Evolutionary conservation across 176 grass and related monocot genomes (phyloP), one percentile per base, ranked within the genome.

Genomic region (Saccharum spontaneum): DNA sequence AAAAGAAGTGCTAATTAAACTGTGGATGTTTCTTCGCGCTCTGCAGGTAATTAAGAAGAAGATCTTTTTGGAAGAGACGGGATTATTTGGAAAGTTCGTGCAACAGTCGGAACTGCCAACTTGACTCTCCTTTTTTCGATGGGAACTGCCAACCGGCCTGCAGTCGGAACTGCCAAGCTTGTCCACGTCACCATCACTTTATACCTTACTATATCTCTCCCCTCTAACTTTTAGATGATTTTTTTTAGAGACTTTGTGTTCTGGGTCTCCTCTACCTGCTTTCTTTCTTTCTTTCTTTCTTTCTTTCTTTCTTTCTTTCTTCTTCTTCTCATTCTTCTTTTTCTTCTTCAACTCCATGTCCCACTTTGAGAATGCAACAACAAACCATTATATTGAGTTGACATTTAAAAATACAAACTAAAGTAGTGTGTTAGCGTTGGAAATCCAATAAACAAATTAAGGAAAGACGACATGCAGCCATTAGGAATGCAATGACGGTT

Each of bases 171-270:
- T 41, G 34, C 62, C n/a, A 40, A 34, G 74, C 75, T 34, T 33
- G 65, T 85, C 83, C 65, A 78, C n/a, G 49, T 78, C 83, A 79
- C 11, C 37, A 13, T 23, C 46, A 31, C 83, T 85, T 86, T 78
- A 37, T 59, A 84, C 81, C 81, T 79, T 16, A 45, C 87, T 45
- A 20, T 13, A 34, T 44, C 43, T 57, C 34, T 30, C 17, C 6
- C 69, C 37, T 73, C 26, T 80, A 76, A 89, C 87, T 75, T 85
- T 59, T 89, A 50, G 10, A 20, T 82, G 7, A 12, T 30, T 6
- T 54, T 78, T 7, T 36, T 37, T 18, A 37, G 16, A 83, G 5
- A 30, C 17, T 72, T 83, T 43, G 4, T 83, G 12, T 43, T 40
- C 12, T 12, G 16, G 12, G 23, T 78, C 40, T 64, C 11, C 31